Percentiles rank a stretch among this genome's conserved stretches.
Conservation (phyloP, 2,329 filamentous ascomycete genomes). For the Ophiognomonia clavigignenti-juglandacearum region DNA sequence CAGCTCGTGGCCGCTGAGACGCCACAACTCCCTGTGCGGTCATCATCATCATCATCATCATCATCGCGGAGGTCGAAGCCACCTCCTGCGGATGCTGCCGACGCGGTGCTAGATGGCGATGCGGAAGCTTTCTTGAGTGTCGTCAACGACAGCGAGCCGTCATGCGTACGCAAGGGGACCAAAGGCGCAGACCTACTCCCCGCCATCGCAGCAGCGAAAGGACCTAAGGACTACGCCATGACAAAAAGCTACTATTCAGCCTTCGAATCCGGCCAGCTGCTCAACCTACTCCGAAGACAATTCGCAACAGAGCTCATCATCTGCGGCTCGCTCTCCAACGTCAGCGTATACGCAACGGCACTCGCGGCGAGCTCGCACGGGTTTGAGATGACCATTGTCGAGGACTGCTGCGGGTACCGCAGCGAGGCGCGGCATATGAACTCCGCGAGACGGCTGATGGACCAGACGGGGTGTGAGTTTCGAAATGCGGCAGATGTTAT, state of each 20-base stretch:
- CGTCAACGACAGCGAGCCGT: conserved; percentile 24
- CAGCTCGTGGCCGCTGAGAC: conserved; percentile 41
- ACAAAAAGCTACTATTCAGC: conserved; percentile 84
- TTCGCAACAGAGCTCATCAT: conserved; percentile 87
- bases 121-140: conserved; percentile 34
- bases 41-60: conserved; percentile 6
- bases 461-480: conserved; percentile 69
- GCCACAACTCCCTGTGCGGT: conserved; percentile 18
- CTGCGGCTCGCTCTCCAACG: conserved; percentile 79
- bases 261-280: conserved; percentile 68
- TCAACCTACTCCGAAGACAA: conserved; percentile 74
- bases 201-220: conserved; percentile 37
- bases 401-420: conserved; percentile 84
- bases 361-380: conserved; percentile 86
- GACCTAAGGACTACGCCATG: conserved; percentile 44
- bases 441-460: conserved; percentile 66
- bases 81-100: too few relatives aligned
- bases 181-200: conserved; percentile 41
- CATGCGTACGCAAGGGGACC: conserved; percentile 40
- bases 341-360: conserved; percentile 87
- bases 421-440: conserved; percentile 62
- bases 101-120: conserved; percentile 18
- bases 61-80: too few relatives aligned
- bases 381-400: conserved; percentile 77
- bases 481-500: conserved; percentile 57